Percentiles rank a stretch among this genome's conserved stretches.
phyloP scores from a whole-genome alignment of 768 basidiomycete genomes.

The Lepiota venenata region DNA sequence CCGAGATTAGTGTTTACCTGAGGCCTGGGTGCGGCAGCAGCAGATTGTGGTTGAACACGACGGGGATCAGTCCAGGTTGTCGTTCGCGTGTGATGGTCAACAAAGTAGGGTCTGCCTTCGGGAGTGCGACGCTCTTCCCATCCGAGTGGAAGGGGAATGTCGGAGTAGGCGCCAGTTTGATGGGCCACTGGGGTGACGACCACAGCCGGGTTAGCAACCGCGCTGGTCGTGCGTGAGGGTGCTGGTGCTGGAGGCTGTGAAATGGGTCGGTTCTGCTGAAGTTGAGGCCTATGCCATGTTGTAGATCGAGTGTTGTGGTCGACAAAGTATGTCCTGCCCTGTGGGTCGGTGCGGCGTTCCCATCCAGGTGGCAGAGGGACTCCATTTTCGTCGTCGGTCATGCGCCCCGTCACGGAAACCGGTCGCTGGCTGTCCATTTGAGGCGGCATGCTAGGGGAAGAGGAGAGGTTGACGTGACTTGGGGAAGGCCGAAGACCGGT shows the following conservation, averaged over 20 bases:
- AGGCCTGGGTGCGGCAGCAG: constrained; percentile 40
- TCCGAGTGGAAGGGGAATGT: constrained; percentile 77
- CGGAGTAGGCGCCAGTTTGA: constrained; percentile 43
- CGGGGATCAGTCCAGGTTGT: constrained; percentile 93
- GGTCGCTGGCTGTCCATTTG: constrained; percentile 20
- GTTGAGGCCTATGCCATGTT: constrained; percentile 67
- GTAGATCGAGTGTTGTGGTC: constrained; percentile 83
- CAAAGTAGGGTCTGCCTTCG: constrained; percentile 73
- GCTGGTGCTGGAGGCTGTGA: constrained; percentile 21
- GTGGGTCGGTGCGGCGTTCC: constrained; percentile 76
- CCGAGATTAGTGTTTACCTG: constrained; percentile 64
- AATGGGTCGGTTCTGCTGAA: constrained; percentile 23
- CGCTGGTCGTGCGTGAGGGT: constrained; percentile 23
- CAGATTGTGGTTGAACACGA: constrained; percentile 44
- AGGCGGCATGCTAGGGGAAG: constrained; percentile 14
- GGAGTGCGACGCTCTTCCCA: constrained; percentile 92
- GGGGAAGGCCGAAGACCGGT: constrained; percentile 22
- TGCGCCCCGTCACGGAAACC: constrained; percentile 21
- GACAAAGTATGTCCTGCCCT: constrained; percentile 79
- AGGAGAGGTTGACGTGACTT: constrained; percentile 23
- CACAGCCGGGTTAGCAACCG: constrained; percentile 22
- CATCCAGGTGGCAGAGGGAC: constrained; percentile 72
- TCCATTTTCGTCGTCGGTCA: constrained; percentile 54
- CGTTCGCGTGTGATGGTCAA: constrained; percentile 76
- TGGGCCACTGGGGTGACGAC: constrained; percentile 22